Evolutionary conservation across 2,329 filamentous ascomycete genomes (phyloP).

Genomic region (Alternaria novae-zelandiae): DNA sequence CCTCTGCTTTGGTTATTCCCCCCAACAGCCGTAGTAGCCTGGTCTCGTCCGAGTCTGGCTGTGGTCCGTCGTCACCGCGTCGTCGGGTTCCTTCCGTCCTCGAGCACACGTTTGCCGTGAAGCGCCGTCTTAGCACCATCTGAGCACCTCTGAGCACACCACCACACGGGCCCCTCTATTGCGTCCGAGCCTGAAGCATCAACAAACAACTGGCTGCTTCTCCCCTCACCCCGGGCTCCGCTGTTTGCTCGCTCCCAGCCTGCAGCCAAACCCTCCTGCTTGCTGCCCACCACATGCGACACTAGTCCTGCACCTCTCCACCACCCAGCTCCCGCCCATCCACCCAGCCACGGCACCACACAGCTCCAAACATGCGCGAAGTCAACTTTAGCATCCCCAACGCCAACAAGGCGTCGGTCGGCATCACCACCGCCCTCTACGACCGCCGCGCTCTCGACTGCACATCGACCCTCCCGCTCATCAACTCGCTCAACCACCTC

Average conservation of each 20-base stretch:
- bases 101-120: constrained; percentile 19
- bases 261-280: constrained; percentile 11
- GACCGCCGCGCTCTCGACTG: constrained; percentile 97
- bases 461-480: constrained; percentile 94
- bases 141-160: background rate
- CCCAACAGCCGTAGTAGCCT: background rate
- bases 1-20: constrained; percentile 5
- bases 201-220: background rate
- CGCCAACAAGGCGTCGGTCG: constrained; percentile 98
- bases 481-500: constrained; percentile 98
- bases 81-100: constrained; percentile 18
- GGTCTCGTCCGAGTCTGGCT: constrained; percentile 15
- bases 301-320: constrained; percentile 40
- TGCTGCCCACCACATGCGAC: constrained; percentile 39
- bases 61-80: constrained; percentile 12
- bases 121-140: constrained; percentile 7
- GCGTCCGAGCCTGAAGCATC: background rate
- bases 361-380: constrained; percentile 81
- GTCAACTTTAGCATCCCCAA: constrained; percentile 99
- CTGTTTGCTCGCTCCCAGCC: constrained; percentile 20
- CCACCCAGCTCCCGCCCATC: constrained; percentile 19
- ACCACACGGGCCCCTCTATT: constrained; percentile 18
- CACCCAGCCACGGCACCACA: constrained; percentile 18
- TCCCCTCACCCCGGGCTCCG: constrained; percentile 1
- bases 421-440: constrained; percentile 97